A percentile compares a stretch with the other conserved stretches of the same genome.
phyloP scores from a whole-genome alignment of 352 stramenopile species.

The Phytophthora multivora region DNA sequence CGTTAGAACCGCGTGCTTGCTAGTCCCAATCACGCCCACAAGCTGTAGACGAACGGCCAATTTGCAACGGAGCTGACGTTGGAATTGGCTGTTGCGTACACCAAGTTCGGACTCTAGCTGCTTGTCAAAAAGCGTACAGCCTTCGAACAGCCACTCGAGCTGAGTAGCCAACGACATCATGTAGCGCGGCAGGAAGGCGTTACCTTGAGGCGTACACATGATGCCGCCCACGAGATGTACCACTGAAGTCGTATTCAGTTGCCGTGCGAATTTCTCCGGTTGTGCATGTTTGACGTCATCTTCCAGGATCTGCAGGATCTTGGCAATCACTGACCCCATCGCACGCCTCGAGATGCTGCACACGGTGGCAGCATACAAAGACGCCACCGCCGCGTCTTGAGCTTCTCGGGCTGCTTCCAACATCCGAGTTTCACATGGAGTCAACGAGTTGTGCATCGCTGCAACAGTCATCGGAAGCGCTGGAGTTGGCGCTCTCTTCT shows the following conservation, averaged over 20 bases:
- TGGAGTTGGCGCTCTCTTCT: slow-evolving; percentile 21
- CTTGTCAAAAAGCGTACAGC: slow-evolving; percentile 57
- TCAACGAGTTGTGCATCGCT: slow-evolving; percentile 43
- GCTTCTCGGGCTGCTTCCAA: slow-evolving; percentile 61
- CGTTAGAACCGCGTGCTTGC: slow-evolving; percentile 77
- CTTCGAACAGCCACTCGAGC: slow-evolving; percentile 75
- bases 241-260: slow-evolving; percentile 73
- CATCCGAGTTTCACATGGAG: slow-evolving; percentile 55
- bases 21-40: slow-evolving; percentile 70
- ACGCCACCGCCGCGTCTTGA: slow-evolving; percentile 71
- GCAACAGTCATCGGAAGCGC: slow-evolving; percentile 27
- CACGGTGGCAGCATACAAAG: slow-evolving; percentile 82
- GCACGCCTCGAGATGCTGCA: slow-evolving; percentile 79
- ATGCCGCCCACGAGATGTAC: slow-evolving; percentile 76
- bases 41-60: slow-evolving; percentile 80
- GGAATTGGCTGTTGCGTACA: slow-evolving; percentile 30
- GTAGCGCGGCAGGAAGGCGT: slow-evolving; percentile 81
- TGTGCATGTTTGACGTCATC: slow-evolving; percentile 75
- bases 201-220: slow-evolving; percentile 70
- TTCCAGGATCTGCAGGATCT: slow-evolving; percentile 82
- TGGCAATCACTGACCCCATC: slow-evolving; percentile 84
- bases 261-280: slow-evolving; percentile 60
- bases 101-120: slow-evolving; percentile 23
- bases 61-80: slow-evolving; percentile 72
- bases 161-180: slow-evolving; percentile 87